Evolutionary conservation across 2,329 filamentous ascomycete species (phyloP).

Genomic region (Gaeumannomyces sp.): DNA sequence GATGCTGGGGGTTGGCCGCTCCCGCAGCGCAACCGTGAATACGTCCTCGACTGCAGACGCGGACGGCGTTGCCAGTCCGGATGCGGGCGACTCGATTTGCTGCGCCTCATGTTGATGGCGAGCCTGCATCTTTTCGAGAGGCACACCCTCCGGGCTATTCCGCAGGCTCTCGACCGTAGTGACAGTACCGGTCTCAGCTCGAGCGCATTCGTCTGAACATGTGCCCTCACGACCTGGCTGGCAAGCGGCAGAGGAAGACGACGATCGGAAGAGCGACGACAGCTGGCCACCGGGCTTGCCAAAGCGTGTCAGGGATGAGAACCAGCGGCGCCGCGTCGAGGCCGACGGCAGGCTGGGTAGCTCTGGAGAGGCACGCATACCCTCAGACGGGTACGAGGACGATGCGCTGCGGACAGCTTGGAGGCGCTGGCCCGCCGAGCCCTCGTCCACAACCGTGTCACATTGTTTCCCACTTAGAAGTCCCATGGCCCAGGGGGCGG

Average conservation of each 20-base stretch:
- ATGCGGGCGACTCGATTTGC: background rate
- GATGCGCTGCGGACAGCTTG: slow-evolving; percentile 15
- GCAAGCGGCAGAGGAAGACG: slow-evolving; percentile 4
- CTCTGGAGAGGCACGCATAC: slow-evolving; percentile 13
- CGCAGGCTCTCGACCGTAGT: slow-evolving; percentile 5
- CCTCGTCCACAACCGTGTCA: slow-evolving; percentile 1
- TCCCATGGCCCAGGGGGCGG: slow-evolving; percentile 6
- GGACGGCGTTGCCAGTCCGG: background rate
- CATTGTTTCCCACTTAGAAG: background rate
- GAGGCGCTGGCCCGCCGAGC: background rate
- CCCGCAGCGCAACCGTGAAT: background rate
- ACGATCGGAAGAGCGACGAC: slow-evolving; percentile 8
- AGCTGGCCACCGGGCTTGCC: slow-evolving; percentile 5
- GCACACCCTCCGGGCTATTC: background rate
- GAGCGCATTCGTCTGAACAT: background rate
- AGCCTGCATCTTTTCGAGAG: too few relatives aligned
- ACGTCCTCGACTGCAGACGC: background rate
- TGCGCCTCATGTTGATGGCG: background rate
- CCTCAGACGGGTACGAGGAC: slow-evolving; percentile 18
- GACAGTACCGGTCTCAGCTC: slow-evolving; percentile 6
- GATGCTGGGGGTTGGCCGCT: slow-evolving; percentile 1
- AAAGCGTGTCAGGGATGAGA: slow-evolving; percentile 4
- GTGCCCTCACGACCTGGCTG: background rate
- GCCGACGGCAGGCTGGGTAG: slow-evolving; percentile 13
- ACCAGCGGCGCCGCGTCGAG: slow-evolving; percentile 2